Evolutionary conservation across 768 basidiomycete species (phyloP).

Genomic region (Phlebiopsis gigantea): DNA sequence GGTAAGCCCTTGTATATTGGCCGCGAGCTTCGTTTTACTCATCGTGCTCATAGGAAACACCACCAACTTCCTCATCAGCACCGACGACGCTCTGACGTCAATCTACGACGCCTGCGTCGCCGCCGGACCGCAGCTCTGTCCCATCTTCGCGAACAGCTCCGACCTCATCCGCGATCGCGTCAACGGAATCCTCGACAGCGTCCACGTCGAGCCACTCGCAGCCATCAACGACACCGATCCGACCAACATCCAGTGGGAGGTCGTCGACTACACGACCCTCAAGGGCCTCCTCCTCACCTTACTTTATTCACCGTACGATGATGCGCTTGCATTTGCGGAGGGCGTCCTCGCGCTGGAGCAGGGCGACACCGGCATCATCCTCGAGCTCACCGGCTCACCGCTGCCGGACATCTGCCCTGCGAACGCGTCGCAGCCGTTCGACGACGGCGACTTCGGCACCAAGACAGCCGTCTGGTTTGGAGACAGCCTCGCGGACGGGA

Average conservation of each 20-base stretch:
- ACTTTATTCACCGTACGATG: constrained; percentile 6
- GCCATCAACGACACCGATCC: not conserved
- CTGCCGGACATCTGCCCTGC: not conserved
- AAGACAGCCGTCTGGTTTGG: not conserved
- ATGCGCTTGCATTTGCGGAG: not conserved
- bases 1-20: constrained; percentile 6
- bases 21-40: not conserved
- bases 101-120: constrained; percentile 19
- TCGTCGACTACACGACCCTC: constrained; percentile 7
- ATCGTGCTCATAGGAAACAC: constrained; percentile 2
- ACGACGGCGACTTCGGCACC: not conserved
- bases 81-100: constrained; percentile 13
- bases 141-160: constrained; percentile 19
- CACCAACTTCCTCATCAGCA: constrained; percentile 11
- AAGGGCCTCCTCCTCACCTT: not conserved
- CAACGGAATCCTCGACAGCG: not conserved
- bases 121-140: constrained; percentile 22
- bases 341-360: constrained; percentile 6
- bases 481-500: not conserved
- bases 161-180: constrained; percentile 17
- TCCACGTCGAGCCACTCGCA: constrained; percentile 4
- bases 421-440: not conserved
- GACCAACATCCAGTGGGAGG: not conserved
- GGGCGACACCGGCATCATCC: not conserved
- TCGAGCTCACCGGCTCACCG: not conserved